phyloP scores from a whole-genome alignment of 495 filamentous ascomycete species.

The Aspergillus olivimuriae region DNA sequence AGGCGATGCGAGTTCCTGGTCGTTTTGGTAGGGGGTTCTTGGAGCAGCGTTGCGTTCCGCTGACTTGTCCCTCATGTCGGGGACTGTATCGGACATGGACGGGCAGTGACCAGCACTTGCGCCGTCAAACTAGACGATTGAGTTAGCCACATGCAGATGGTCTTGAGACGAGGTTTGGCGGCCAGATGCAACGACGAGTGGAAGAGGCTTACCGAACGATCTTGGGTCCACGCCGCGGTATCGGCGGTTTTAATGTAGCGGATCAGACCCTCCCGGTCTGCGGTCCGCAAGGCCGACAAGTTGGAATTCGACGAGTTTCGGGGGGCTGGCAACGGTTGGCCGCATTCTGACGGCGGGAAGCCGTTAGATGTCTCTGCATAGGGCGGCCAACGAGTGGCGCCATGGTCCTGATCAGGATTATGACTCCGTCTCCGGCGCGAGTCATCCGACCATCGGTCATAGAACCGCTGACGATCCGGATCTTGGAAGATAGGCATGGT shows the following conservation, averaged over 20 bases:
- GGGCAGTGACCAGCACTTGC: conserved; percentile 10
- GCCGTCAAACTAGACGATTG: conserved; percentile 9
- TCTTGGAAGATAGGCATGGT: conserved; percentile 39
- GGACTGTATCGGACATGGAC: conserved; percentile 4
- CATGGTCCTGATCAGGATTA: no score
- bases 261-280: conserved; percentile 72
- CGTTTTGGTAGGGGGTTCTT: background rate
- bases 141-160: background rate
- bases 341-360: conserved; percentile 5
- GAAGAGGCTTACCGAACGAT: conserved; percentile 51
- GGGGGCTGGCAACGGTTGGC: conserved; percentile 3
- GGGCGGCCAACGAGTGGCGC: no score
- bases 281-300: conserved; percentile 19
- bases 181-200: background rate
- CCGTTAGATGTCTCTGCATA: no score
- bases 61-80: conserved; percentile 6
- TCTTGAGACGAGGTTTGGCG: background rate
- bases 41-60: conserved; percentile 3
- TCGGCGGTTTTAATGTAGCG: conserved; percentile 76
- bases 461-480: conserved; percentile 28
- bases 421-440: conserved; percentile 7
- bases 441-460: conserved; percentile 25
- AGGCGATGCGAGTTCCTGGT: conserved; percentile 29
- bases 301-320: conserved; percentile 4
- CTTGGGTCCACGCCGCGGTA: conserved; percentile 67